Base-by-base conservation (phyloP, 768 basidiomycete species). In the Mycena olivaceomarginata region DNA sequence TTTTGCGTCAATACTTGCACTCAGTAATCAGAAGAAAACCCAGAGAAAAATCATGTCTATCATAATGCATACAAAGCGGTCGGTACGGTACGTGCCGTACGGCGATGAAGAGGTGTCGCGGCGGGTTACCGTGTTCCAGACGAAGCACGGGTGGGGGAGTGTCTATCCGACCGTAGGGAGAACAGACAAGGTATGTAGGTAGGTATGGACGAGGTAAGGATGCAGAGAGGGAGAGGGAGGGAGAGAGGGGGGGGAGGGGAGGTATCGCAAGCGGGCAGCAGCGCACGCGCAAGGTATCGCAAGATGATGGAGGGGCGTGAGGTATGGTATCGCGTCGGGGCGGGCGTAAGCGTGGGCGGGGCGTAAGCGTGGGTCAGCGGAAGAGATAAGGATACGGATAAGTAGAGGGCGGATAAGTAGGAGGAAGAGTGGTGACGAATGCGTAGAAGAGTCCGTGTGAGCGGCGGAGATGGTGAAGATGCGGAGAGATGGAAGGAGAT, bases 371-470 rank as follows among this genome's bases (percentile, higher is more conserved):
- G 25, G 25, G 15, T 25, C 16, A 45, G 59, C 57, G 66, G 67
- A 25, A 65, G 72, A 45, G 68, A 72, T 78, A 75, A 71, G 65
- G 77, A 78, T 78, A 78, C 51, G 66, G 73, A 70, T 78, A 78
- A 78, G 76, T 77, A 68, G 71, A 43, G 31, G 31, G 31, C 31
- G 31, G 31, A 31, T 31, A 31, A 31, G 31, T 31, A 31, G 31
- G 31, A 31, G 31, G 31, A 31, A 31, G 31, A 31, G 31, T 31
- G 31, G 31, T 31, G 31, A 3, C 31, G 31, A 31, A 31, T 31
- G 31, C 31, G n/a, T 41, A 51, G 62, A 65, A 25, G 56, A 9
- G 67, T 74, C 51, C 11, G 56, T 37, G 39, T 43, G 45, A 40
- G 18, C 1, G 22, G 41, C 40, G 63, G 20, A n/a, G 20, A 22